Evolutionary conservation across 306 rosid species (phyloP).

Genomic region (Acacia acuminata): DNA sequence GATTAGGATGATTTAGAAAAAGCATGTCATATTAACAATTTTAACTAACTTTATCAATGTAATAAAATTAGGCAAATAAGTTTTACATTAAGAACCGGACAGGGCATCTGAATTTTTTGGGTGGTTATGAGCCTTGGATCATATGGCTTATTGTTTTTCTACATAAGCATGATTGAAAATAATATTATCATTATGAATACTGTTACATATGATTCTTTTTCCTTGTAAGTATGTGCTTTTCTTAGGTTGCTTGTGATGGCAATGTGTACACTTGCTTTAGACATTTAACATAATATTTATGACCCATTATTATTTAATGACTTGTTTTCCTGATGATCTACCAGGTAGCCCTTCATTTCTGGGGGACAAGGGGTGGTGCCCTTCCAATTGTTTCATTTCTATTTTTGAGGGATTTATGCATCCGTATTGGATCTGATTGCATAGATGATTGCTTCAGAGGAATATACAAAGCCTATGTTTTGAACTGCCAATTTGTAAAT

Average conservation of each 20-base stretch:
- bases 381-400: conserved; percentile 76
- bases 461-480: conserved; percentile 89
- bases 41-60: too few relatives aligned
- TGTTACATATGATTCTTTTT: conserved; percentile 6
- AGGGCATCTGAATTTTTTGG: neutral
- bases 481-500: conserved; percentile 90
- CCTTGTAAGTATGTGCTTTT: conserved; percentile 22
- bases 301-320: conserved; percentile 17
- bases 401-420: conserved; percentile 77
- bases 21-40: too few relatives aligned
- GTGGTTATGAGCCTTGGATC: neutral
- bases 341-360: conserved; percentile 91
- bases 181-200: neutral
- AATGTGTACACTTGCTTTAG: conserved; percentile 1
- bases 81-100: too few relatives aligned
- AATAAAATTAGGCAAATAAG: too few relatives aligned
- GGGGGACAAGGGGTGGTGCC: conserved; percentile 97
- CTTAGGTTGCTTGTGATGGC: conserved; percentile 15
- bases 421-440: conserved; percentile 89
- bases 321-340: conserved; percentile 32
- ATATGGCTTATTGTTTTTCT: neutral
- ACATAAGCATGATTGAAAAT: conserved; percentile 12
- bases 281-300: conserved; percentile 19
- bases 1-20: too few relatives aligned
- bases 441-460: conserved; percentile 86